These are phyloP conservation scores for Phytophthora podocarpi DNA, from an alignment of 352 stramenopile species.

Conservation along the genomic window DNA sequence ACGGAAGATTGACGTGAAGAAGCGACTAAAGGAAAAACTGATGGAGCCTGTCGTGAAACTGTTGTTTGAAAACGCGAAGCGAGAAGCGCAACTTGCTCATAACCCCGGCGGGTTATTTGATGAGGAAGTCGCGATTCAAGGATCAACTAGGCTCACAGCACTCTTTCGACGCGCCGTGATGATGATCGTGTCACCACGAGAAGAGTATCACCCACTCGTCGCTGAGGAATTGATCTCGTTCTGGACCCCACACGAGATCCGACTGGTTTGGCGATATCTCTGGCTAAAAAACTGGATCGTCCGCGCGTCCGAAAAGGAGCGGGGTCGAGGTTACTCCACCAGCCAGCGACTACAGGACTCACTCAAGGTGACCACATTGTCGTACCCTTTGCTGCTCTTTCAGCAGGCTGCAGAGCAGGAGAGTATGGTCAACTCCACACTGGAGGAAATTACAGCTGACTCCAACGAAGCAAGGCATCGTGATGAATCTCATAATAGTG, in stretches of 20 bases:
- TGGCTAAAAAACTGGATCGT: constrained; percentile 90
- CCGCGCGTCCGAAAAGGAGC: constrained; percentile 69
- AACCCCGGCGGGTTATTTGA: constrained; percentile 64
- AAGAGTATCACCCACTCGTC: constrained; percentile 79
- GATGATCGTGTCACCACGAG: constrained; percentile 75
- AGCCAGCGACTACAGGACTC: constrained; percentile 72
- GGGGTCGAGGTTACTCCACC: constrained; percentile 64
- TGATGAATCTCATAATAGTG: constrained; percentile 18
- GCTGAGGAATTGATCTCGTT: constrained; percentile 86
- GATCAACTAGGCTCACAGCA: constrained; percentile 62
- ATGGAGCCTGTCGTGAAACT: constrained; percentile 63
- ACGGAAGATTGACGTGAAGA: constrained; percentile 80
- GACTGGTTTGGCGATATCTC: constrained; percentile 81
- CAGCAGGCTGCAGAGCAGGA: constrained; percentile 77
- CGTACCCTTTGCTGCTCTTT: constrained; percentile 74
- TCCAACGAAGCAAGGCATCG: constrained; percentile 10
- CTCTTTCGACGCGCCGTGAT: constrained; percentile 82
- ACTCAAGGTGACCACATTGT: constrained; percentile 71
- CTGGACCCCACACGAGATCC: constrained; percentile 75
- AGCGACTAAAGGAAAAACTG: constrained; percentile 73
- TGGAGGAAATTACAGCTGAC: constrained; percentile 56
- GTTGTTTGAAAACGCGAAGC: constrained; percentile 63
- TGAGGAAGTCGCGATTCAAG: constrained; percentile 67
- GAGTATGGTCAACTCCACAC: constrained; percentile 64
- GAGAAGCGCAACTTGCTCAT: constrained; percentile 41